Percentiles rank a stretch among this genome's conserved stretches.
Evolutionary conservation across 306 rosid genomes (phyloP).

Genomic region (Fragaria iinumae): DNA sequence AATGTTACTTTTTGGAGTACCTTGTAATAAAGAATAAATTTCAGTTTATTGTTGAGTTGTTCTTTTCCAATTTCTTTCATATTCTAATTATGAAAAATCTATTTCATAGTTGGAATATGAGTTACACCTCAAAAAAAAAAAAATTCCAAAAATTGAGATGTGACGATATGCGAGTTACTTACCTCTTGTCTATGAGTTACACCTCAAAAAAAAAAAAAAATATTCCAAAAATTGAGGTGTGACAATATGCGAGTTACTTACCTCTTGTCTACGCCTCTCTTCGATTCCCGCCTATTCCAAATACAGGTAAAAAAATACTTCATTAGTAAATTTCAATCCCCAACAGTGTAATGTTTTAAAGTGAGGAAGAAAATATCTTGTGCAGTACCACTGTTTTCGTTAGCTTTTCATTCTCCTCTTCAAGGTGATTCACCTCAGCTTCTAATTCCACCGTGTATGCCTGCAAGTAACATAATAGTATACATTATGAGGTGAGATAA

Average conservation of each 20-base stretch:
- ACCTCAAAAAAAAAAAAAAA: too few relatives aligned
- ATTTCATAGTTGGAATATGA: too few relatives aligned
- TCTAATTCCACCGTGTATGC: slow-evolving; percentile 79
- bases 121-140: too few relatives aligned
- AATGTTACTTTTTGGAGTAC: too few relatives aligned
- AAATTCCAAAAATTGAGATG: too few relatives aligned
- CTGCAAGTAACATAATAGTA: slow-evolving; percentile 28
- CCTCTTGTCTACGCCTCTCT: slow-evolving; percentile 53
- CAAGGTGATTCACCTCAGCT: slow-evolving; percentile 53
- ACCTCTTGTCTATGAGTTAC: slow-evolving; percentile 40
- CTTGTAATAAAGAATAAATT: too few relatives aligned
- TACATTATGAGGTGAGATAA: not conserved
- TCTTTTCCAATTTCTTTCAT: too few relatives aligned
- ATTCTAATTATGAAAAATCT: too few relatives aligned
- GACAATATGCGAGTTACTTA: not conserved
- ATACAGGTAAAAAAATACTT: slow-evolving; percentile 2
- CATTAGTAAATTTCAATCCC: slow-evolving; percentile 10
- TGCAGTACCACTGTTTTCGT: slow-evolving; percentile 51
- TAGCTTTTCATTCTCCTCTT: slow-evolving; percentile 53
- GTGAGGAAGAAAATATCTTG: not conserved
- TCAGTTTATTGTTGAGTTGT: too few relatives aligned
- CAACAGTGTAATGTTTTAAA: not conserved
- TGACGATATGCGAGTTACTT: not conserved
- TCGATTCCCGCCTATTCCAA: slow-evolving; percentile 54
- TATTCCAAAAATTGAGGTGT: too few relatives aligned